These are phyloP conservation scores for Neurospora terricola DNA, from an alignment of 495 filamentous ascomycete species.

Conservation along the genomic window DNA sequence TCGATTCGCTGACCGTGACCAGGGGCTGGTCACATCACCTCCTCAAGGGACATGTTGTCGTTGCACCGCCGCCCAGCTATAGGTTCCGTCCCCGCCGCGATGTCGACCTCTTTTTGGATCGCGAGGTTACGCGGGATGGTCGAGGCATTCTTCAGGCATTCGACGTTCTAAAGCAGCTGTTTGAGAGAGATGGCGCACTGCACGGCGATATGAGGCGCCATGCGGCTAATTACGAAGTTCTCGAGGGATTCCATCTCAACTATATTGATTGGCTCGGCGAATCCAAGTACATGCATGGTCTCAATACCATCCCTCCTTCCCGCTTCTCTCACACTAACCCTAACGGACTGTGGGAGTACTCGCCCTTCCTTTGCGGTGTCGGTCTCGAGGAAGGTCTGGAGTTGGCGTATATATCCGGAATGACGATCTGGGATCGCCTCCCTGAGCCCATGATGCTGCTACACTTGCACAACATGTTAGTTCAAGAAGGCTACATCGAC, in stretches of 20 bases:
- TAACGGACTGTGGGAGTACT: conserved; percentile 42
- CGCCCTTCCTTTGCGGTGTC: conserved; percentile 39
- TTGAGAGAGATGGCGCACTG: background rate
- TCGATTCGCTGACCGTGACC: conserved; percentile 32
- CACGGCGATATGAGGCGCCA: background rate
- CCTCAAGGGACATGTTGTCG: conserved; percentile 23
- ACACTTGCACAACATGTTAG: conserved; percentile 42
- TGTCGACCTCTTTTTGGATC: conserved; percentile 36
- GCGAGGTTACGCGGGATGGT: conserved; percentile 15
- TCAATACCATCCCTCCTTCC: conserved; percentile 28
- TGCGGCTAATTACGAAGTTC: background rate
- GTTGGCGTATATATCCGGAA: conserved; percentile 21
- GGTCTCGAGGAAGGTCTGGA: conserved; percentile 33
- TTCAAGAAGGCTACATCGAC: conserved; percentile 26
- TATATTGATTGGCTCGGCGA: conserved; percentile 34
- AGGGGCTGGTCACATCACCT: conserved; percentile 29
- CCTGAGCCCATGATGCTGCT: conserved; percentile 6
- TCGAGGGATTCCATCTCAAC: conserved; percentile 18
- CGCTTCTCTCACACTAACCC: conserved; percentile 34
- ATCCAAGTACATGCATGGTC: conserved; percentile 28
- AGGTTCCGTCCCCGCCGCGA: conserved; percentile 30
- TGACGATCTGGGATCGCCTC: conserved; percentile 24
- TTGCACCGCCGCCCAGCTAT: conserved; percentile 11
- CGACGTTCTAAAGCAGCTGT: background rate
- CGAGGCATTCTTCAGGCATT: conserved; percentile 11